Base-by-base conservation (phyloP, 371 early-diverging fungal species). In the Mortierella polycephala region DNA sequence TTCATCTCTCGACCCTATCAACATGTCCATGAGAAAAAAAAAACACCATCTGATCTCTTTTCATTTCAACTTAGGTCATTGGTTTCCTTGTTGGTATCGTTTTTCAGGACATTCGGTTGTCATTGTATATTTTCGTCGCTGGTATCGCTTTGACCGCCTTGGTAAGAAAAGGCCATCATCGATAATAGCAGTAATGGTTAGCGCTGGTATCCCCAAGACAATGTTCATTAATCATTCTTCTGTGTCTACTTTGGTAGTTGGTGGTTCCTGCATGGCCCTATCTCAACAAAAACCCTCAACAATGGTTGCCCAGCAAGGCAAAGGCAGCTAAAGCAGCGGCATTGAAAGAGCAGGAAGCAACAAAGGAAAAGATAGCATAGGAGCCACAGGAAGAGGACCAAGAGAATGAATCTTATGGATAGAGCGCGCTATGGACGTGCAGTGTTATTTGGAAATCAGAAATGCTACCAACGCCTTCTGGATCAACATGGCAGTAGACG, bases 241-340 rank as follows among this genome's bases (percentile, higher is more conserved):
- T 10, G 18, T 61, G n/a, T 57, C 42, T 40, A 42, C 11, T 10
- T 59, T 7, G 45, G 12, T 69, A 79, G 79, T 47, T 72, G 50
- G 69, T 72, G 13, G 58, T 79, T 12, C 79, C 79, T 12, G 79
- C 79, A 14, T 79, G 79, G 79, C 73, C 79, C 20, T 72, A 68
- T 46, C 63, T 72, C 41, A 79, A 63, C 12, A 68, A 51, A 52
- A 69, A 72, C 45, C 66, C 72, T n/a, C 37, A 69, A 58, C 42
- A 65, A 44, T 79, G 79, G 79, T 69, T 79, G 11, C 66, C 79
- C 1, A 72, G 73, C 59, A 72, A 63, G 49, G 79, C 40, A 45
- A 68, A 69, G 51, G 37, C 55, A 0, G 54, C 69, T 3, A 47
- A 41, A 0, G 57, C 69, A 47, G 41, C 47, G 16, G 51, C 42